phyloP scores from a whole-genome alignment of 768 basidiomycete genomes.

The Dioszegia crocea region DNA sequence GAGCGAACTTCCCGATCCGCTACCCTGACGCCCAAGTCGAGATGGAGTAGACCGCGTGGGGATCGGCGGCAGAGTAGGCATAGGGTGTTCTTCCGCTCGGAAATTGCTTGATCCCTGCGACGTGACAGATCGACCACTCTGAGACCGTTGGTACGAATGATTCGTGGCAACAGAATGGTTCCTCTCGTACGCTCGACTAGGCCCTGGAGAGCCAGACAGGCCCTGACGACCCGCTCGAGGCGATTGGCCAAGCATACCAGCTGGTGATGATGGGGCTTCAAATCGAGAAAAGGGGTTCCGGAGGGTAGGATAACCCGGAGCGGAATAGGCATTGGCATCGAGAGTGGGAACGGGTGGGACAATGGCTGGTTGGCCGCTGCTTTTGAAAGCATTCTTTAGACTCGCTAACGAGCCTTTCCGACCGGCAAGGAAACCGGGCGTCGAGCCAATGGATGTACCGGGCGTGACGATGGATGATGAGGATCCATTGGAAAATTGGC shows the following conservation, averaged over 20 bases:
- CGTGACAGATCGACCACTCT: conserved; percentile 30
- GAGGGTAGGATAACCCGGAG: conserved; percentile 35
- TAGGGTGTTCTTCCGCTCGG: conserved; percentile 29
- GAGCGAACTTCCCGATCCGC: conserved; percentile 31
- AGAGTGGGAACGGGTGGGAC: conserved; percentile 35
- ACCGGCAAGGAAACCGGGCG: conserved; percentile 23
- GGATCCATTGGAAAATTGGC: conserved; percentile 41
- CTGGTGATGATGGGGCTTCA: conserved; percentile 32
- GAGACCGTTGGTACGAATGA: conserved; percentile 25
- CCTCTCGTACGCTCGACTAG: conserved; percentile 18
- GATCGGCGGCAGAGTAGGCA: conserved; percentile 39
- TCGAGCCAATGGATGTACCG: conserved; percentile 27
- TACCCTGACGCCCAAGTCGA: conserved; percentile 30
- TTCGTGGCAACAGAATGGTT: conserved; percentile 31
- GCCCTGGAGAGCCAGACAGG: conserved; percentile 17
- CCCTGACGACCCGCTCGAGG: conserved; percentile 19
- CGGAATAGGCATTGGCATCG: conserved; percentile 15
- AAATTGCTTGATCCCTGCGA: conserved; percentile 37
- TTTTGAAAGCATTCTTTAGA: conserved; percentile 43
- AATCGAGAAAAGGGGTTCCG: conserved; percentile 43
- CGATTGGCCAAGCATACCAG: conserved; percentile 9
- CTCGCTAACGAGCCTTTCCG: conserved; percentile 39
- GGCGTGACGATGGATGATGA: conserved; percentile 26
- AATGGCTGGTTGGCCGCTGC: not conserved
- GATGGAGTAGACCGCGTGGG: conserved; percentile 29